A percentile compares a stretch with the other conserved stretches of the same genome.
phyloP scores from a whole-genome alignment of 495 filamentous ascomycete genomes.

The Lindgomyces ingoldianus region DNA sequence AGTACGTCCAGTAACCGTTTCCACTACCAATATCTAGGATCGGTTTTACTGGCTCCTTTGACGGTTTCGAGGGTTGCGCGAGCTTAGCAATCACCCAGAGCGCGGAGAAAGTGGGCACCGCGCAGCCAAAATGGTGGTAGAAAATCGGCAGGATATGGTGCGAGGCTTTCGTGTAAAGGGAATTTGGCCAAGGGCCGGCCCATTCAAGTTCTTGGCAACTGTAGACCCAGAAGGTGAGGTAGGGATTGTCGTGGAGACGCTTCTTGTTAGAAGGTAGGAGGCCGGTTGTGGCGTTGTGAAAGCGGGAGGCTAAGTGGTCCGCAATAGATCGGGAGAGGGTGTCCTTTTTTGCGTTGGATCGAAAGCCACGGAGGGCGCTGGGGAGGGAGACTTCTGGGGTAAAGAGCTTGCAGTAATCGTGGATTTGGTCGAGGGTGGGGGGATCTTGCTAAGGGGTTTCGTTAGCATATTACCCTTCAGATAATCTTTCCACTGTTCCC shows the following conservation, averaged over 20 bases:
- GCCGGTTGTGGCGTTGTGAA: conserved; percentile 37
- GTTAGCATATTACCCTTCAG: background rate
- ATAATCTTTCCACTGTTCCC: background rate
- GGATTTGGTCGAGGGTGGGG: conserved; percentile 53
- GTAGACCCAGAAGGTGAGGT: conserved; percentile 58
- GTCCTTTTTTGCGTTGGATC: conserved; percentile 59
- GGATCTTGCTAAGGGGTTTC: background rate
- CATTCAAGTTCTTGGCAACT: conserved; percentile 53
- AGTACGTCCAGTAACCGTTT: conserved; percentile 64
- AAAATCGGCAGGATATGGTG: conserved; percentile 63
- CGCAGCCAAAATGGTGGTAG: conserved; percentile 69
- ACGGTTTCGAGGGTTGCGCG: conserved; percentile 24
- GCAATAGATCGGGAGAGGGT: conserved; percentile 55
- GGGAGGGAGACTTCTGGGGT: conserved; percentile 50
- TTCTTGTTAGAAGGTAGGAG: conserved; percentile 20
- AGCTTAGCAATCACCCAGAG: conserved; percentile 54
- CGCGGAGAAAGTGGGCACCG: conserved; percentile 57
- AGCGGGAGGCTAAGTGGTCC: conserved; percentile 49
- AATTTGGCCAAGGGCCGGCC: conserved; percentile 52
- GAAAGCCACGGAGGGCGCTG: conserved; percentile 56
- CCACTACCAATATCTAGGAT: conserved; percentile 60
- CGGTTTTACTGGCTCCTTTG: conserved; percentile 37
- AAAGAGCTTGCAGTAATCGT: conserved; percentile 62
- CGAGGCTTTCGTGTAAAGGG: conserved; percentile 43
- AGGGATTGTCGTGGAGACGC: conserved; percentile 56